Evolutionary conservation across 371 early-diverging fungal species (phyloP), one percentile per base, ranked within the genome.

Genomic region (Amoeboaphelidium protococcarum): DNA sequence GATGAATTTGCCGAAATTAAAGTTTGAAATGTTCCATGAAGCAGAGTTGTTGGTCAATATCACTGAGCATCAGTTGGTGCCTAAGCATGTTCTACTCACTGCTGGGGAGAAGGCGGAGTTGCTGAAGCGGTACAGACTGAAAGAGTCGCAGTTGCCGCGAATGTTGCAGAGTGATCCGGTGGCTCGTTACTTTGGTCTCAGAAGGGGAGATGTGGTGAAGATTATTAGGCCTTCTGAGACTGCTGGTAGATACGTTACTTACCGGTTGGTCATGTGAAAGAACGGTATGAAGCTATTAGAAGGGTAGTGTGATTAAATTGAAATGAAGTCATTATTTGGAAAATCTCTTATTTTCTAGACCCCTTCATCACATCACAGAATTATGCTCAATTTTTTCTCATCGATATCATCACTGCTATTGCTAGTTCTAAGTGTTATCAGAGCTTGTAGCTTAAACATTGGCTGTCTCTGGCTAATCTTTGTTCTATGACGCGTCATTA

Each of bases 31-130:
- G 4, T 99, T 99, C 65, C 68, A 81, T 52, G 94, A 95, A 58
- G 68, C 77, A 44, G 98, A 98, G 59, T 61, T 98, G 46, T 62
- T 95, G 31, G 94, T 98, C 54, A 99, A 99, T 63, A 92, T 96
- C 48, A 98, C 98, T 27, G 73, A 87, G 53, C 99, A 99, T 62
- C 71, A 72, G 41, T 68, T 95, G 44, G 99, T 99, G 20, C 98
- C 98, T 23, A 75, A 77, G 56, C 98, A 98, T 58, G 79, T 74
- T 54, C 78, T 98, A 4, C 62, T 99, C 40, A 67, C 70, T 12
- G 61, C 71, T 12, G 94, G 85, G 54, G 97, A 95, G 60, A 94
- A 89, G 69, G 68, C 77, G 54, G 74, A 74, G 10, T 69, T 99
- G 48, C 63, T 99, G 52, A 67, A 78, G 54, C 61, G 87, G 69